A percentile compares a stretch with the other conserved stretches of the same genome.
These are phyloP conservation scores for Leccinum ochraceum DNA, from an alignment of 768 basidiomycete species.

Conservation along the genomic window DNA sequence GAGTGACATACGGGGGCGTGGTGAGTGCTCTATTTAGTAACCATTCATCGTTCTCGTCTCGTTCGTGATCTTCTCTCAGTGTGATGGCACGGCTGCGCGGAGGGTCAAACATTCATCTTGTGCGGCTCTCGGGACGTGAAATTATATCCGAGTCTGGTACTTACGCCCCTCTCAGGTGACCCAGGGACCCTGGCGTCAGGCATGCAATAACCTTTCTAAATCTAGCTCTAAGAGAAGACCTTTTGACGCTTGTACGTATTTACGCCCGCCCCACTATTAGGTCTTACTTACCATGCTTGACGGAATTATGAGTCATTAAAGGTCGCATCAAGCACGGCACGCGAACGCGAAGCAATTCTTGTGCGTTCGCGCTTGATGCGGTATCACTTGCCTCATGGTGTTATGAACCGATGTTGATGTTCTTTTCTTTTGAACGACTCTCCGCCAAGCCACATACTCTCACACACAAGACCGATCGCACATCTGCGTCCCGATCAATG, in stretches of 20 bases:
- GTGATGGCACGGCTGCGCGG: slow-evolving; percentile 8
- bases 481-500: slow-evolving; percentile 28
- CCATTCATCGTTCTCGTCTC: slow-evolving; percentile 5
- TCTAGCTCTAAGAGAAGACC: slow-evolving; percentile 10
- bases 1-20: slow-evolving; percentile 2
- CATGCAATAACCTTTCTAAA: slow-evolving; percentile 20
- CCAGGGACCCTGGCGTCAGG: slow-evolving; percentile 9
- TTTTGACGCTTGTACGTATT: slow-evolving; percentile 29
- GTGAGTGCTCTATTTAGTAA: slow-evolving; percentile 2
- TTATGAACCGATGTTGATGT: slow-evolving; percentile 4
- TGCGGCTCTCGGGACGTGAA: slow-evolving; percentile 1
- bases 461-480: slow-evolving; percentile 17
- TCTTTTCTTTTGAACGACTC: slow-evolving; percentile 6
- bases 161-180: slow-evolving; percentile 9
- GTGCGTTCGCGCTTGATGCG: slow-evolving; percentile 16
- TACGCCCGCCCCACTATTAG: slow-evolving; percentile 21
- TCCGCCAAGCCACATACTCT: not conserved
- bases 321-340: slow-evolving; percentile 12
- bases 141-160: slow-evolving; percentile 1
- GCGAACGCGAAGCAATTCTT: slow-evolving; percentile 9
- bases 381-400: slow-evolving; percentile 21
- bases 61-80: slow-evolving; percentile 2
- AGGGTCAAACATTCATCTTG: slow-evolving; percentile 1
- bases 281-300: slow-evolving; percentile 12
- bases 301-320: slow-evolving; percentile 17